These are phyloP conservation scores for Phytophthora pluvialis DNA, from an alignment of 352 stramenopile genomes.

Conservation along the genomic window DNA sequence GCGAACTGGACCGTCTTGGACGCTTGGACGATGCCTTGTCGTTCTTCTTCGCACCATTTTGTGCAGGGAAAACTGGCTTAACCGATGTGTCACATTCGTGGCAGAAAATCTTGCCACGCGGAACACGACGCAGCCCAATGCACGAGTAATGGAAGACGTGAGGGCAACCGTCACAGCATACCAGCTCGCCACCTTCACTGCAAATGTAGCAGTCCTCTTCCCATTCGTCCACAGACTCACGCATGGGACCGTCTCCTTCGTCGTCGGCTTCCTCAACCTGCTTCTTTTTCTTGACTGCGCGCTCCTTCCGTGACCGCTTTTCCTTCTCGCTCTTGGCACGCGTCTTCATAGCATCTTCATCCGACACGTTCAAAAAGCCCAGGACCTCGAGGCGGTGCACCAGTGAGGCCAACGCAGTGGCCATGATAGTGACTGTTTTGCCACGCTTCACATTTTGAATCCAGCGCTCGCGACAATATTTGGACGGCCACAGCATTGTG, in stretches of 20 bases:
- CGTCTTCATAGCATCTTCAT: slow-evolving; percentile 55
- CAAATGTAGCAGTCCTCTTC: slow-evolving; percentile 93
- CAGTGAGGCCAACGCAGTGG: slow-evolving; percentile 66
- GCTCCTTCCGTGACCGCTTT: slow-evolving; percentile 73
- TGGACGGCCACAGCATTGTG: slow-evolving; percentile 73
- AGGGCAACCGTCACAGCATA: slow-evolving; percentile 93
- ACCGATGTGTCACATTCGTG: slow-evolving; percentile 77
- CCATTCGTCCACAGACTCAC: slow-evolving; percentile 82
- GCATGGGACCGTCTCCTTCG: slow-evolving; percentile 39
- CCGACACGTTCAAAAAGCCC: slow-evolving; percentile 60
- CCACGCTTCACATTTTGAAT: slow-evolving; percentile 63
- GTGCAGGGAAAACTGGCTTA: slow-evolving; percentile 61
- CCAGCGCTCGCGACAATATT: slow-evolving; percentile 75
- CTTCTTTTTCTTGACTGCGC: slow-evolving; percentile 73
- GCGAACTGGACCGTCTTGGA: slow-evolving; percentile 30
- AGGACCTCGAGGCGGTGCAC: slow-evolving; percentile 75
- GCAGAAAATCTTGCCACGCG: slow-evolving; percentile 88
- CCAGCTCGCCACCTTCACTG: slow-evolving; percentile 78
- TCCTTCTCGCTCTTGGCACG: slow-evolving; percentile 75
- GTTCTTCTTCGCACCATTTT: slow-evolving; percentile 28
- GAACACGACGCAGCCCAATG: slow-evolving; percentile 73
- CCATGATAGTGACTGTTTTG: slow-evolving; percentile 57
- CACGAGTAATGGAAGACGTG: slow-evolving; percentile 93
- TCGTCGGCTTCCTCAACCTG: slow-evolving; percentile 60
- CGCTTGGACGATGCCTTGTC: slow-evolving; percentile 26